Conservation (phyloP, 495 filamentous ascomycete genomes). For the Staphylotrichum tortipilum region DNA sequence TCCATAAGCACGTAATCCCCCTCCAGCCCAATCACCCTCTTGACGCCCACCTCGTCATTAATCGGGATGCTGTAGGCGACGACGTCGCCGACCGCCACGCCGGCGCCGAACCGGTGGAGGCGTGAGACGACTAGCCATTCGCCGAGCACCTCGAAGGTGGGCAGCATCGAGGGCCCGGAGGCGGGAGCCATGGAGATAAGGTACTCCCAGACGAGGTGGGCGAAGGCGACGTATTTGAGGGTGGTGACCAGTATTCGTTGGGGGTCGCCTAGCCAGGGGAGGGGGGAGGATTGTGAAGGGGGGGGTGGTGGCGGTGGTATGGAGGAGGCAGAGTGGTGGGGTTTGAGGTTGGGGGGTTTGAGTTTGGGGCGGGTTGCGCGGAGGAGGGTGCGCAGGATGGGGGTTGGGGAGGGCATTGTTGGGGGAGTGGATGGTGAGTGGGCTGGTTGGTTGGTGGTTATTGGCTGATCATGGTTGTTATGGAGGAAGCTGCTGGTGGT, state of each 20-base stretch:
- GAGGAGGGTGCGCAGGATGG: slow-evolving; percentile 4
- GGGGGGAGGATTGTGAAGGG: slow-evolving; percentile 3
- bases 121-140: slow-evolving; percentile 63
- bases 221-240: slow-evolving; percentile 38
- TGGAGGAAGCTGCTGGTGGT: no score
- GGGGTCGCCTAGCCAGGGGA: slow-evolving; percentile 26
- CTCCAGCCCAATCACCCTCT: slow-evolving; percentile 77
- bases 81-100: slow-evolving; percentile 73
- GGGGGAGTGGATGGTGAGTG: background rate
- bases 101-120: slow-evolving; percentile 56
- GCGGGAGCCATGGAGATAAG: slow-evolving; percentile 43
- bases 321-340: background rate
- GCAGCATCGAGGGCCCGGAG: slow-evolving; percentile 70
- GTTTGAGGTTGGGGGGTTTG: background rate
- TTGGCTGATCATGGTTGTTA: background rate
- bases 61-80: slow-evolving; percentile 69
- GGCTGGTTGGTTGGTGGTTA: no score
- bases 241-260: slow-evolving; percentile 28
- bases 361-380: background rate
- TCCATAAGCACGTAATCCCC: slow-evolving; percentile 83
- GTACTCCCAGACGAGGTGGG: slow-evolving; percentile 53
- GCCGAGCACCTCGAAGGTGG: slow-evolving; percentile 57
- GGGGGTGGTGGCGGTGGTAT: background rate
- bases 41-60: slow-evolving; percentile 56
- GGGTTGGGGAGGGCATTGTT: slow-evolving; percentile 7